Evolutionary conservation across 805 yeast species (phyloP), one percentile per base, ranked within the genome.

Genomic region (Cyberlindnera nakhonratchasimensis): DNA sequence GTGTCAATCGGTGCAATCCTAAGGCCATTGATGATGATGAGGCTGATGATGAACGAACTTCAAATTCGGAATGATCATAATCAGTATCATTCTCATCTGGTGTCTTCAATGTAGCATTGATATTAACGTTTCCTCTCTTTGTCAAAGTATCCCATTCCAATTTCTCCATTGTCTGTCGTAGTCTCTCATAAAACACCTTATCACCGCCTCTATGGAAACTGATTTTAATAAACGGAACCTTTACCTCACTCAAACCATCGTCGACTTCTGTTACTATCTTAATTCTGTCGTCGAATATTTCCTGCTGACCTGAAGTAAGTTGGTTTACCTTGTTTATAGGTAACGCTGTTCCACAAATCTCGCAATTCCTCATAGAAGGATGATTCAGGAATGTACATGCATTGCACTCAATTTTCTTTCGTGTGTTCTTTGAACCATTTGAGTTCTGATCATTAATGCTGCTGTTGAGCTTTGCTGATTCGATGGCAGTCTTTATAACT

Each of bases 311-410:
- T 7, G 51, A 34, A 5, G 47, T 40, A 23, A 46, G 38, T 21
- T 43, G 40, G 53, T 52, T 47, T 43, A 52, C 19, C 53, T 57
- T 31, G 55, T 63, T 38, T 40, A 53, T 43, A 4, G 65, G 63
- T 20, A 82, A 58, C 17, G 68, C 67, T 0, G 82, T 69, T 0
- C 96, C 96, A 65, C 98, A 91, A 57, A 93, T 74, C 61, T 91
- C 99, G 62, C 99, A 91, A 48, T 70, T 71, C 28, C 70, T 63
- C 70, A 91, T 68, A 3, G 86, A 77, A 0, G 89, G 85, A 60
- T 90, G 96, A 59, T 91, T 93, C 11, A 78, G 65, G 55, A 89
- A 91, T 0, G 98, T 86, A 52, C 95, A 86, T 11, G 67, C 59
- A 4, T 78, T 70, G 45, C 86, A 79, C 12, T 49, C 46, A 28